Percentiles rank a stretch among this genome's conserved stretches.
Conservation (phyloP, 768 basidiomycete genomes). For the Termitomyces sp. region DNA sequence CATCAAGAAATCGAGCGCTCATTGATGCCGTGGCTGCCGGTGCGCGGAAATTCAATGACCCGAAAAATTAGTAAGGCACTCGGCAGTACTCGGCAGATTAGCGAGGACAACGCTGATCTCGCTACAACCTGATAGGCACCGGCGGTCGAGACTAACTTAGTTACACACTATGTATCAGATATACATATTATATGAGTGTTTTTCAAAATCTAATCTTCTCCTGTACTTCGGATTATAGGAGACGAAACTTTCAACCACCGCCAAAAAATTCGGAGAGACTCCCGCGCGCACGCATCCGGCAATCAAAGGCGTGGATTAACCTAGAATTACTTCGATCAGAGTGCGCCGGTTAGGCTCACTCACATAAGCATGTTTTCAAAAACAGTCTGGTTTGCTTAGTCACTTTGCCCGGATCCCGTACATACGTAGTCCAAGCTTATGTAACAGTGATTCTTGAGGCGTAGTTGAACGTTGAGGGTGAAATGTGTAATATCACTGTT, state of each 20-base stretch:
- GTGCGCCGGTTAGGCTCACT: background rate
- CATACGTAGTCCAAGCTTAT: no score
- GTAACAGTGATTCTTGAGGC: no score
- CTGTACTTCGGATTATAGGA: background rate
- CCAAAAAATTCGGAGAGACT: no score
- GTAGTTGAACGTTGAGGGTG: no score
- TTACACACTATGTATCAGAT: no score
- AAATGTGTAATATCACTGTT: no score
- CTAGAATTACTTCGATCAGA: no score
- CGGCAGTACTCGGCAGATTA: background rate
- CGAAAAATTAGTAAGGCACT: background rate
- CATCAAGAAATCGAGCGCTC: background rate
- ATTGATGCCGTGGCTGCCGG: background rate
- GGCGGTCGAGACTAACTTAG: background rate
- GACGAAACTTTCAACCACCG: no score
- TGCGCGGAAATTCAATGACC: background rate
- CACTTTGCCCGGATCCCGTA: background rate
- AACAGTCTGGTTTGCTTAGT: background rate
- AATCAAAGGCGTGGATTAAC: background rate
- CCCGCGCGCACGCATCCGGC: no score
- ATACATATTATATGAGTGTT: background rate
- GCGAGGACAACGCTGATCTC: background rate
- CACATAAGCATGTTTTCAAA: background rate
- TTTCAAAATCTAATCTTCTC: background rate
- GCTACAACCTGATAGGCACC: background rate